Conservation (phyloP, 1,284 basidiomycete species). For the Fomitopsis palustris region DNA sequence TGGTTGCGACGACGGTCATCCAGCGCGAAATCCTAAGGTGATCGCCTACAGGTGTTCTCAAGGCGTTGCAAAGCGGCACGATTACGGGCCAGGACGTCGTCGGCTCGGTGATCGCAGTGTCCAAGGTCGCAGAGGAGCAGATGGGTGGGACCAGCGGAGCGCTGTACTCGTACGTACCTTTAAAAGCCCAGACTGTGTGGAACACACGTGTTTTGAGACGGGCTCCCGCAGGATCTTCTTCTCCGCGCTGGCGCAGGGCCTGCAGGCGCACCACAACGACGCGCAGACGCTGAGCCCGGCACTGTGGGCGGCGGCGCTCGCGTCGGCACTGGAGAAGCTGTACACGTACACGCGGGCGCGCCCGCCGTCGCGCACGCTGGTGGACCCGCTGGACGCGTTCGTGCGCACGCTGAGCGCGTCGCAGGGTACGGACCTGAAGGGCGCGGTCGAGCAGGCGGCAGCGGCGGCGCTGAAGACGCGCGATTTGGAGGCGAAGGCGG, state of each 20-base stretch:
- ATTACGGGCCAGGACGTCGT: slow-evolving; percentile 65
- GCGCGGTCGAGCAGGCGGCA: slow-evolving; percentile 61
- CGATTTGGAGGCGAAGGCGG: slow-evolving; percentile 81
- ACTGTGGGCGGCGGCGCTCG: slow-evolving; percentile 63
- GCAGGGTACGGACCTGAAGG: slow-evolving; percentile 37
- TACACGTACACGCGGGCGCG: slow-evolving; percentile 89
- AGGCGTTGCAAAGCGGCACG: slow-evolving; percentile 41
- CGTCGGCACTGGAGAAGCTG: slow-evolving; percentile 64
- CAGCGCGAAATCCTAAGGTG: background rate
- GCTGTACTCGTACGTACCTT: slow-evolving; percentile 73
- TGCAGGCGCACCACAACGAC: slow-evolving; percentile 40
- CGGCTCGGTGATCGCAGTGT: slow-evolving; percentile 62
- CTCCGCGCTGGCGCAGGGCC: slow-evolving; percentile 78
- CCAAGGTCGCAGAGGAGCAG: slow-evolving; percentile 74
- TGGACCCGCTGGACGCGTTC: slow-evolving; percentile 91
- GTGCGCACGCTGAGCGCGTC: slow-evolving; percentile 45
- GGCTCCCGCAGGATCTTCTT: slow-evolving; percentile 70
- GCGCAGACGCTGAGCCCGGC: slow-evolving; percentile 39
- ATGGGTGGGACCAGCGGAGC: slow-evolving; percentile 96
- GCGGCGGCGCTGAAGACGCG: slow-evolving; percentile 74
- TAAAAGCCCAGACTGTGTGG: background rate
- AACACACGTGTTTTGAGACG: background rate
- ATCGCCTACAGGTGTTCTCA: slow-evolving; percentile 45
- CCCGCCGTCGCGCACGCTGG: slow-evolving; percentile 85
- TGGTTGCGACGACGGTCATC: background rate